A percentile compares a stretch with the other conserved stretches of the same genome.
phyloP scores from a whole-genome alignment of 2,329 filamentous ascomycete species.

The Calycina herbarum region DNA sequence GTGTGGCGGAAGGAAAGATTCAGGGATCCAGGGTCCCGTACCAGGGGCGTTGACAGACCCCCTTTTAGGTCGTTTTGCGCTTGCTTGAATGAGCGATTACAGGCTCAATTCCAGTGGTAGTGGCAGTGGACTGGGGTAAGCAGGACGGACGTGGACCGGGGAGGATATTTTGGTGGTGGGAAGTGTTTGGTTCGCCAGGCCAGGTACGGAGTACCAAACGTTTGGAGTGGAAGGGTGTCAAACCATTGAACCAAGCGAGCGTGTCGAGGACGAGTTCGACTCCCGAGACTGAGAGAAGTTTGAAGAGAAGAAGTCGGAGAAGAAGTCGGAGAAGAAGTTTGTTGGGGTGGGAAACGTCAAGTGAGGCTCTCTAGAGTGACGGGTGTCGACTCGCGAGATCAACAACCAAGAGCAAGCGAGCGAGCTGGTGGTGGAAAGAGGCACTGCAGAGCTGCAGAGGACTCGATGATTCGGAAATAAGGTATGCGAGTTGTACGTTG shows the following conservation, averaged over 20 bases:
- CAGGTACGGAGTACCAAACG: not conserved
- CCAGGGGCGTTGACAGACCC: too few species aligned
- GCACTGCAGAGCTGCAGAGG: not conserved
- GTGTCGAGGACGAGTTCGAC: not conserved
- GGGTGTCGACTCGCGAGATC: slow-evolving; percentile 1
- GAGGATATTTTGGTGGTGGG: not conserved
- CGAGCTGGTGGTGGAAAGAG: not conserved
- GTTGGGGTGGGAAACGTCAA: not conserved
- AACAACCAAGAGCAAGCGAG: not conserved
- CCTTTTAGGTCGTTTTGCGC: too few species aligned
- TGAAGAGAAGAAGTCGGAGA: not conserved
- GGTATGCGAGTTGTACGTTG: not conserved
- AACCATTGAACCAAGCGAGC: not conserved
- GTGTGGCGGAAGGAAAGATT: not conserved
- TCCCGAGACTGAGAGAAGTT: not conserved
- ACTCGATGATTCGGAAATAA: not conserved
- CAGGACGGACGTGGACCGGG: not conserved
- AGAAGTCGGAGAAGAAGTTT: not conserved
- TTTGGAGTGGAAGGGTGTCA: not conserved
- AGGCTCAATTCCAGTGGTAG: not conserved
- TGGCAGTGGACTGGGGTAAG: not conserved
- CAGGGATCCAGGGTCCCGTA: not conserved
- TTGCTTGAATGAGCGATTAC: not conserved
- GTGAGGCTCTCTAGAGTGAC: not conserved
- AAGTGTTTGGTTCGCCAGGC: not conserved